A percentile compares a stretch with the other conserved stretches of the same genome.
Evolutionary conservation across 257 asterid genomes (phyloP).

Genomic region (Rubia yunnanensis): DNA sequence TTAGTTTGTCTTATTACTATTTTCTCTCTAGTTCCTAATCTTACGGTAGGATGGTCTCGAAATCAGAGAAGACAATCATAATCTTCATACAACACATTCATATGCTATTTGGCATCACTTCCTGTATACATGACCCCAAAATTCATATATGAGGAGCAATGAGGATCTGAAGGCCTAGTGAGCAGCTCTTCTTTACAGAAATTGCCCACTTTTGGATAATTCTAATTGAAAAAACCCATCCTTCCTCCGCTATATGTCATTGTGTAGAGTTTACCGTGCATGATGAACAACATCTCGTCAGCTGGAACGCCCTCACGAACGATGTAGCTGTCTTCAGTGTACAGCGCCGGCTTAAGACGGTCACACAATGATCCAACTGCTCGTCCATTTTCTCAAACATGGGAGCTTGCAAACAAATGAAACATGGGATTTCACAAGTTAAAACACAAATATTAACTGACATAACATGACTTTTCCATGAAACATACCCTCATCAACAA

Average conservation of each 20-base stretch:
- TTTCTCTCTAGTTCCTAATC: no score
- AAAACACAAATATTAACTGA: no score
- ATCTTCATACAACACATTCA: no score
- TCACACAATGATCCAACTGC: slow-evolving; percentile 83
- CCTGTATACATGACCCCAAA: no score
- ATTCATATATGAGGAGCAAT: slow-evolving; percentile 58
- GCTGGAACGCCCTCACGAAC: slow-evolving; percentile 96
- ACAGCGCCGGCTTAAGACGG: slow-evolving; percentile 73
- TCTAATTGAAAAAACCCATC: slow-evolving; percentile 81
- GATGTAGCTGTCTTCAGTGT: slow-evolving; percentile 83
- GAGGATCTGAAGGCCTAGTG: slow-evolving; percentile 94
- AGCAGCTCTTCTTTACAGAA: slow-evolving; percentile 98
- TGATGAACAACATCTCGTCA: slow-evolving; percentile 84
- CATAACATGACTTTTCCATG: not conserved
- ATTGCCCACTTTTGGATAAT: slow-evolving; percentile 72
- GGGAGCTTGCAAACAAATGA: slow-evolving; percentile 40
- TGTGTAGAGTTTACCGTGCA: slow-evolving; percentile 73
- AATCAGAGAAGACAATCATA: no score
- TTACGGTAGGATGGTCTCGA: no score
- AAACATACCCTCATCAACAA: slow-evolving; percentile 59
- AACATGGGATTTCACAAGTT: not conserved
- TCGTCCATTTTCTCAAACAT: slow-evolving; percentile 97
- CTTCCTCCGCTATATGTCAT: slow-evolving; percentile 92
- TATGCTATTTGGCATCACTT: no score
- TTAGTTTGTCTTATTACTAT: no score